These are phyloP conservation scores for Neopestalotiopsis sp. DNA, from an alignment of 2,329 filamentous ascomycete genomes.

Conservation along the genomic window DNA sequence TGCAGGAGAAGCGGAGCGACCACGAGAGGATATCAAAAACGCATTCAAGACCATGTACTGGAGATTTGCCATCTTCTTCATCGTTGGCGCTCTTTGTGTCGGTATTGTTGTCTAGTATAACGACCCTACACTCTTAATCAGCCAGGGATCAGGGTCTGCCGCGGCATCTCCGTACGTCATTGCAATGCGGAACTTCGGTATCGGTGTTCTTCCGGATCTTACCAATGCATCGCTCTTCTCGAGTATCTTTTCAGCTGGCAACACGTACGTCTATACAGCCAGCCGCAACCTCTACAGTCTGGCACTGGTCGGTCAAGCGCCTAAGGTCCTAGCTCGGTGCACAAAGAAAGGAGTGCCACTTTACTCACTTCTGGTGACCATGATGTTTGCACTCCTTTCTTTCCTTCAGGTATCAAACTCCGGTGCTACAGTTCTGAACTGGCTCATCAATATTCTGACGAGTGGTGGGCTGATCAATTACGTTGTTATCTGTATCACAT, in stretches of 20 bases:
- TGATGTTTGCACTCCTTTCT: constrained; percentile 63
- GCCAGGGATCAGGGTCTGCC: constrained; percentile 15
- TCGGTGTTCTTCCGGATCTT: constrained; percentile 29
- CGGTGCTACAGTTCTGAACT: constrained; percentile 64
- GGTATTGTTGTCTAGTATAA: background rate
- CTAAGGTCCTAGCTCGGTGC: constrained; percentile 47
- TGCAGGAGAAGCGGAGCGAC: constrained; percentile 7
- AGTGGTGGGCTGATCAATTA: constrained; percentile 57
- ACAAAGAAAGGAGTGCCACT: constrained; percentile 47
- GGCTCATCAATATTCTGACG: constrained; percentile 60
- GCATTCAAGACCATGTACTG: background rate
- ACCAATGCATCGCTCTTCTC: constrained; percentile 42
- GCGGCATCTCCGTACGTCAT: constrained; percentile 20
- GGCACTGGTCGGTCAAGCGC: constrained; percentile 51
- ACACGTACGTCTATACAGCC: constrained; percentile 49
- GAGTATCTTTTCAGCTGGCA: constrained; percentile 44
- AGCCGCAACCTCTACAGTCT: constrained; percentile 51
- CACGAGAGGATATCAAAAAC: constrained; percentile 4
- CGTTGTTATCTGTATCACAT: constrained; percentile 38
- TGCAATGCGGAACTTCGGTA: constrained; percentile 6
- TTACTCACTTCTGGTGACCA: constrained; percentile 43
- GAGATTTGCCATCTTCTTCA: background rate
- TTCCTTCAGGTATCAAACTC: constrained; percentile 66
- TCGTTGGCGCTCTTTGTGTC: background rate
- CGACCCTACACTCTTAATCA: background rate